Evolutionary conservation across 2,329 filamentous ascomycete species (phyloP).

Genomic region (Trichoderma koningii): DNA sequence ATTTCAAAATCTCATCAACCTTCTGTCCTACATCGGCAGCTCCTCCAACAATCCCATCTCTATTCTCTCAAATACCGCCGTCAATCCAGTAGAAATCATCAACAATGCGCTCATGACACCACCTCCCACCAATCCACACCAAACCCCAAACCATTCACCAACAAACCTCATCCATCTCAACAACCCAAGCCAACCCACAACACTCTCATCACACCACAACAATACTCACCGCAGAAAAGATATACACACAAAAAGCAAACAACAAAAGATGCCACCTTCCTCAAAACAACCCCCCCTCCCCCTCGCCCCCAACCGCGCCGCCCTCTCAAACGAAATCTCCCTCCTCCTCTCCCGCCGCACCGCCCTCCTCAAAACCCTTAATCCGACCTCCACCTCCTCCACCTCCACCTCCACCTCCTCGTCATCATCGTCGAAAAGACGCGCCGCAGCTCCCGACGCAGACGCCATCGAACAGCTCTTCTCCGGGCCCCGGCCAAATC

Average conservation of each 20-base stretch:
- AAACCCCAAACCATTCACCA: no score
- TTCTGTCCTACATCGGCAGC: not conserved
- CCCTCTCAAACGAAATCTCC: slow-evolving; percentile 47
- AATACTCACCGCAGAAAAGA: not conserved
- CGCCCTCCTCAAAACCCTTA: slow-evolving; percentile 39
- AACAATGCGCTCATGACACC: not conserved
- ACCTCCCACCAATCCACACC: not conserved
- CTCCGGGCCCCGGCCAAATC: slow-evolving; percentile 37
- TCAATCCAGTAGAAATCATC: no score
- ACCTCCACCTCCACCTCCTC: slow-evolving; percentile 1
- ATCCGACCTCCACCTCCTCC: slow-evolving; percentile 32
- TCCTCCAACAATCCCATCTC: not conserved
- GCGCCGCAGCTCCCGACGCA: slow-evolving; percentile 6
- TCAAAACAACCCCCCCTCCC: slow-evolving; percentile 36
- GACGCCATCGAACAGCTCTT: slow-evolving; percentile 37
- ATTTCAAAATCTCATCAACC: not conserved
- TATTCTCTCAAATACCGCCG: not conserved
- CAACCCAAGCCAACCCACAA: not conserved
- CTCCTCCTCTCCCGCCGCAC: slow-evolving; percentile 43
- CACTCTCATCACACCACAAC: not conserved
- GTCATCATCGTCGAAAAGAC: slow-evolving; percentile 6
- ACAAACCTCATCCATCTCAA: not conserved
- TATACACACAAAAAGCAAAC: not conserved
- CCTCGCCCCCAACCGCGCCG: slow-evolving; percentile 42
- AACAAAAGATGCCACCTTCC: slow-evolving; percentile 17